Evolutionary conservation across 768 basidiomycete genomes (phyloP), one percentile per base, ranked within the genome.

Genomic region (Tephrocybe sp.): DNA sequence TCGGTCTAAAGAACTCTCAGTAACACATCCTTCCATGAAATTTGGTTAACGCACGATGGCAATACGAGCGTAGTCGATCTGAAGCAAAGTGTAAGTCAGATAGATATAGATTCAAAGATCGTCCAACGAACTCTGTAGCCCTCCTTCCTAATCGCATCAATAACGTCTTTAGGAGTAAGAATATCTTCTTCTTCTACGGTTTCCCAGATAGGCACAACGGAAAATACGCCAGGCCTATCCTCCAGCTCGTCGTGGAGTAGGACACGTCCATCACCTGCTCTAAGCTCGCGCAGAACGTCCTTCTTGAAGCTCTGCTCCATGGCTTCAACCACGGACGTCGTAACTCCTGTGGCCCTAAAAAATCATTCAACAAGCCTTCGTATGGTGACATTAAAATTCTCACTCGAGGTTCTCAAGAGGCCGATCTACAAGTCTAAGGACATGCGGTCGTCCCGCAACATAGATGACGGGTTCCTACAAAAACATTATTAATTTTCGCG

Each of bases 331-430:
- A 91, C 84, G 5, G 77, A 75, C 0, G 94, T 95, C 0, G 92
- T 89, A 3, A 98, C 86, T 19, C 97, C 97, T 0, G 97, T 98
- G 3, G 96, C 92, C 60, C 92, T 94, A 55, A 26, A 7, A 50
- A 31, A 22, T 42, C 15, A 51, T 5, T 53, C 18, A 26, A 36
- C 34, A 18, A 16, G 11, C 4, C 11, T 6, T n/a, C 13, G 16
- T 34, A 5, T n/a, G n/a, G 16, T 47, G 9, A 0, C 3, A 15
- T 21, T n/a, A 21, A 9, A 16, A 15, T n/a, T 65, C 84, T 69
- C 70, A 96, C 89, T 98, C 89, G 45, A 99, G 90, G 58, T 99
- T 99, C 67, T 92, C 91, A 19, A 98, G 70, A 0, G 97, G 97
- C 38, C 84, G 83, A 61, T 91, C 85, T 5, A 92, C 79, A 1